Percentiles rank a stretch among this genome's conserved stretches.
These are phyloP conservation scores for Protomyces macrosporus DNA, from an alignment of 1,139 yeast species.

Conservation along the genomic window DNA sequence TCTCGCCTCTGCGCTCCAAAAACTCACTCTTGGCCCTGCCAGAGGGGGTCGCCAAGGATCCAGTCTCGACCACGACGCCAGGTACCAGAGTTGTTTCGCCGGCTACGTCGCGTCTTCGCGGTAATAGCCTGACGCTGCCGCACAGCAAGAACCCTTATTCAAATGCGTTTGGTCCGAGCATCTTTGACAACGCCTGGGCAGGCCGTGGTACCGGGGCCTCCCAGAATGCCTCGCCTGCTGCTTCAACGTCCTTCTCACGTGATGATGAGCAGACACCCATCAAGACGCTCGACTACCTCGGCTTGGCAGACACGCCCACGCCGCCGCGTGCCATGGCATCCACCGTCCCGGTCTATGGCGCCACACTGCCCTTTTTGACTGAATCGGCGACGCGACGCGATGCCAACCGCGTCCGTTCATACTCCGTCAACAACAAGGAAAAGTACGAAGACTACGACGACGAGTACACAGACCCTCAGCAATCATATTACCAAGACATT, in stretches of 20 bases:
- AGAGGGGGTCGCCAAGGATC: constrained; percentile 22
- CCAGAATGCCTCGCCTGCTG: constrained; percentile 9
- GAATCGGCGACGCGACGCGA: constrained; percentile 39
- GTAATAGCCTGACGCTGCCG: constrained; percentile 38
- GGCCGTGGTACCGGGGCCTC: constrained; percentile 29
- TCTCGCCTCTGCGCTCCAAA: background rate
- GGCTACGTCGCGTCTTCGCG: constrained; percentile 34
- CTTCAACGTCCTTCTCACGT: constrained; percentile 30
- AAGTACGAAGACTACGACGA: constrained; percentile 31
- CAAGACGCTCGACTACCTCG: constrained; percentile 32
- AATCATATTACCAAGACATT: constrained; percentile 8
- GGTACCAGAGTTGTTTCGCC: background rate
- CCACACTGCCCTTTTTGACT: constrained; percentile 25
- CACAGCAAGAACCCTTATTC: constrained; percentile 35
- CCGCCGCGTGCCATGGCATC: constrained; percentile 23
- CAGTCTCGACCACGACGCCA: constrained; percentile 1
- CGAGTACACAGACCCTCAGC: constrained; percentile 3
- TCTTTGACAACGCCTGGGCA: constrained; percentile 35
- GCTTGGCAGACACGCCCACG: constrained; percentile 31
- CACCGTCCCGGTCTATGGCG: constrained; percentile 4
- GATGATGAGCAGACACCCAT: constrained; percentile 31
- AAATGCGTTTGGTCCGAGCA: constrained; percentile 38
- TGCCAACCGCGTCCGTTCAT: constrained; percentile 41
- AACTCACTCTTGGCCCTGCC: constrained; percentile 27
- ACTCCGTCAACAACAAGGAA: constrained; percentile 38